Evolutionary conservation across 306 rosid genomes (phyloP).

Genomic region (Vigna unguiculata): DNA sequence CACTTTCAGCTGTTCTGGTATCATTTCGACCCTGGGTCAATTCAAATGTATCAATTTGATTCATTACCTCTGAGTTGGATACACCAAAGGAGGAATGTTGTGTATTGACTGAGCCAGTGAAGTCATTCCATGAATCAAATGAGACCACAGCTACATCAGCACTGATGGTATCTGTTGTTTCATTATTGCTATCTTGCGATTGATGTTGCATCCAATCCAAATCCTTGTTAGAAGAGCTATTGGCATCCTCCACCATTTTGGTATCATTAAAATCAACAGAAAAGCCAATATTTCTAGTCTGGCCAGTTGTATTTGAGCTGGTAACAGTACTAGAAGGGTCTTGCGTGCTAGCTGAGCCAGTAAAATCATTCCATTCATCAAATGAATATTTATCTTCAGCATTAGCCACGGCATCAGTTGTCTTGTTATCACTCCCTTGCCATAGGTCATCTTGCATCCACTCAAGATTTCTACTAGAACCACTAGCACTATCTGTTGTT

Average conservation of each 20-base stretch:
- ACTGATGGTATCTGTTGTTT: conserved; percentile 47
- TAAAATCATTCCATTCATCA: conserved; percentile 72
- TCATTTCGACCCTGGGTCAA: conserved; percentile 40
- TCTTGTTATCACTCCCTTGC: conserved; percentile 54
- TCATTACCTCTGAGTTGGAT: conserved; percentile 51
- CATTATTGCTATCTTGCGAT: conserved; percentile 52
- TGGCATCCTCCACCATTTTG: conserved; percentile 47
- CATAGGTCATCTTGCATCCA: conserved; percentile 62
- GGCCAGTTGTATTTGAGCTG: conserved; percentile 46
- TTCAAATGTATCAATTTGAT: conserved; percentile 53
- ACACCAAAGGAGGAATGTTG: conserved; percentile 47
- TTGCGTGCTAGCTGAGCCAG: conserved; percentile 56
- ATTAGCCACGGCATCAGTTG: conserved; percentile 49
- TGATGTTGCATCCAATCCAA: conserved; percentile 59
- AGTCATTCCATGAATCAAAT: conserved; percentile 72
- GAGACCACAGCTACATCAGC: conserved; percentile 50
- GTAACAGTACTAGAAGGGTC: conserved; percentile 52
- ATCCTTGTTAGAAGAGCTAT: conserved; percentile 46
- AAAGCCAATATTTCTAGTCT: conserved; percentile 49
- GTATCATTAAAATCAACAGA: conserved; percentile 46
- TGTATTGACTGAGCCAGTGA: conserved; percentile 55
- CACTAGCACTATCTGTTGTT: conserved; percentile 49
- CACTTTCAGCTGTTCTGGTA: conserved; percentile 52
- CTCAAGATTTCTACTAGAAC: conserved; percentile 52
- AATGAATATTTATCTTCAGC: conserved; percentile 53